Percentiles rank a stretch among this genome's conserved stretches.
Conservation (phyloP, 2,329 filamentous ascomycete species). For the Plectosphaerella sp. region DNA sequence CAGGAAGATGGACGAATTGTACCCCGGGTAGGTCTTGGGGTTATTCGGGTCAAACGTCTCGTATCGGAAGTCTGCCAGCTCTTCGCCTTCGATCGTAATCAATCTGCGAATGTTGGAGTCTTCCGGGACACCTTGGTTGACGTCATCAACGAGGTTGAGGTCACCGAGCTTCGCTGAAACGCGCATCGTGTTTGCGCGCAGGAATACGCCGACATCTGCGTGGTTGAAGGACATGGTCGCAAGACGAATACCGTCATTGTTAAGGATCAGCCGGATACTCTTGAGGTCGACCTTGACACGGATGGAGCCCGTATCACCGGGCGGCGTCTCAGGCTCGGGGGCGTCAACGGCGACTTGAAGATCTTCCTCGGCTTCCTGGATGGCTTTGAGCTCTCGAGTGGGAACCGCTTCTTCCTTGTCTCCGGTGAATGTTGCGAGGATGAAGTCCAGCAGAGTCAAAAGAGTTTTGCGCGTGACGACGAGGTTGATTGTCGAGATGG, state of each 20-base stretch:
- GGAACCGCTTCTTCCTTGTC: slow-evolving; percentile 38
- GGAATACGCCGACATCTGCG: slow-evolving; percentile 84
- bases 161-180: slow-evolving; percentile 84
- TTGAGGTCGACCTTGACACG: slow-evolving; percentile 91
- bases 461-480: slow-evolving; percentile 91
- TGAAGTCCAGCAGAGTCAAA: slow-evolving; percentile 88
- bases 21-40: slow-evolving; percentile 75
- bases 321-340: slow-evolving; percentile 3
- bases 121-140: slow-evolving; percentile 83
- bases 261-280: slow-evolving; percentile 88
- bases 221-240: slow-evolving; percentile 91
- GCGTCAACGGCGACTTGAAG: slow-evolving; percentile 19
- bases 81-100: slow-evolving; percentile 91
- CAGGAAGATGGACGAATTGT: slow-evolving; percentile 87
- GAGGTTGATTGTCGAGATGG: slow-evolving; percentile 92
- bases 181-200: slow-evolving; percentile 81
- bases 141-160: slow-evolving; percentile 84
- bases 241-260: slow-evolving; percentile 93
- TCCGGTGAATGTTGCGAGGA: slow-evolving; percentile 83
- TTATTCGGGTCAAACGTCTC: slow-evolving; percentile 83
- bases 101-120: slow-evolving; percentile 79
- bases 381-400: slow-evolving; percentile 25
- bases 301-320: slow-evolving; percentile 63
- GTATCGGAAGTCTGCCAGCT: slow-evolving; percentile 94
- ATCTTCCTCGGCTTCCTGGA: slow-evolving; percentile 28